A percentile compares a stretch with the other conserved stretches of the same genome.
Evolutionary conservation across 2,329 filamentous ascomycete genomes (phyloP).

Genomic region (Microsporum ferrugineum): DNA sequence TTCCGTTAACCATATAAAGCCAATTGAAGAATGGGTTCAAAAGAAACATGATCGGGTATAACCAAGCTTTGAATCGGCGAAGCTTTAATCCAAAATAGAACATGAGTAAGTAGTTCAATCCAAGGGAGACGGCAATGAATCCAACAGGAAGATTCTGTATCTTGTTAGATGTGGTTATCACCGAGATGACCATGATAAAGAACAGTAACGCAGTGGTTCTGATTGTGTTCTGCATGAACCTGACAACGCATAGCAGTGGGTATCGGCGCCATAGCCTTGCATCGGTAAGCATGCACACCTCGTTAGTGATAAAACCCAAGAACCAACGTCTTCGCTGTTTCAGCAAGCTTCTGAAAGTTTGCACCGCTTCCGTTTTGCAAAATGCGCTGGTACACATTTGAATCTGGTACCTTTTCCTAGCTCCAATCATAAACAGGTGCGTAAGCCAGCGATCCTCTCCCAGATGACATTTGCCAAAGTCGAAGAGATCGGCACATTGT

Average conservation of each 20-base stretch:
- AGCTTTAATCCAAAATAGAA: conserved; percentile 85
- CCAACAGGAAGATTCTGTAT: conserved; percentile 73
- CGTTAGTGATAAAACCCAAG: conserved; percentile 92
- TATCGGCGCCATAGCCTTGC: conserved; percentile 84
- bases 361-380: conserved; percentile 95
- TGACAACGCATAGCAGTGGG: conserved; percentile 70
- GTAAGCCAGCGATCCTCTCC: conserved; percentile 96
- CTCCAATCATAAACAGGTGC: conserved; percentile 97
- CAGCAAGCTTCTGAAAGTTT: conserved; percentile 70
- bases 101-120: conserved; percentile 91
- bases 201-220: conserved; percentile 87
- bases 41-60: conserved; percentile 92
- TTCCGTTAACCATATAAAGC: conserved; percentile 95
- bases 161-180: conserved; percentile 72
- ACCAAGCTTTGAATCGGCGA: conserved; percentile 80
- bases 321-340: conserved; percentile 97
- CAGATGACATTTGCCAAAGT: conserved; percentile 89
- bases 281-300: conserved; percentile 96
- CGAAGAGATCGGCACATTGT: conserved; percentile 89
- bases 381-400: conserved; percentile 97
- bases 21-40: conserved; percentile 96
- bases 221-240: conserved; percentile 94
- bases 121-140: conserved; percentile 85
- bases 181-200: conserved; percentile 80
- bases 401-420: conserved; percentile 85